Base-by-base conservation (phyloP, 1,139 yeast genomes). In the Martiniozyma asiatica region DNA sequence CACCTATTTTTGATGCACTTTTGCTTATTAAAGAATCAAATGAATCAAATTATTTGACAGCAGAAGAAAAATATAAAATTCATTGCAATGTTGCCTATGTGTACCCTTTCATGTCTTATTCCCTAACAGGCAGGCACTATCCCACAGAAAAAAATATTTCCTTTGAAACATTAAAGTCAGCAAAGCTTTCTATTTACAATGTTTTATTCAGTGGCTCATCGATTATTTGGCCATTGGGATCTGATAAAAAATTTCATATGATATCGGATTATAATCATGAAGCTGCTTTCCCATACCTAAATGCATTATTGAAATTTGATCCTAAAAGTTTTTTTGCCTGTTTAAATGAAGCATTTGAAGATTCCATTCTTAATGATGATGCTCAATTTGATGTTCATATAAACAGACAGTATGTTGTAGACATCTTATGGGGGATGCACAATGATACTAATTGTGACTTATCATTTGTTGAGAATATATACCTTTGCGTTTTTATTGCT, bases 321-420 rank as follows among this genome's bases (percentile, higher is more conserved):
- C 64, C 79, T 6, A 63, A 70, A 19, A 68, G 68, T 24, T 67
- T 76, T 58, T 62, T 81, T 31, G 62, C 76, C 0, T 66, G 79
- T 0, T 49, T 82, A 38, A 78, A 81, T 47, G 92, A 80, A 47
- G 80, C 77, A 19, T 77, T 82, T 48, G 94, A 82, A 47, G 89
- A 80, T 45, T 57, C 77, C 0, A 59, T 64, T 26, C 49, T 82
- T 32, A 81, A 82, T 45, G 73, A 65, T 19, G 69, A 65, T 29
- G 61, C 54, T 15, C 39, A 33, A n/a, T 55, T 47, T 27, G 43
- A 41, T 38, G 33, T 47, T 15, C 47, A 53, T 4, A 53, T 73
- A 12, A 71, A 59, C 32, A 59, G 92, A 13, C 92, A 79, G 48
- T 69, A 71, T 39, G 64, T 79, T n/a, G 54, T 75, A 11, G 81